phyloP scores from a whole-genome alignment of 371 early-diverging fungal genomes.

The Mucor irregularis region DNA sequence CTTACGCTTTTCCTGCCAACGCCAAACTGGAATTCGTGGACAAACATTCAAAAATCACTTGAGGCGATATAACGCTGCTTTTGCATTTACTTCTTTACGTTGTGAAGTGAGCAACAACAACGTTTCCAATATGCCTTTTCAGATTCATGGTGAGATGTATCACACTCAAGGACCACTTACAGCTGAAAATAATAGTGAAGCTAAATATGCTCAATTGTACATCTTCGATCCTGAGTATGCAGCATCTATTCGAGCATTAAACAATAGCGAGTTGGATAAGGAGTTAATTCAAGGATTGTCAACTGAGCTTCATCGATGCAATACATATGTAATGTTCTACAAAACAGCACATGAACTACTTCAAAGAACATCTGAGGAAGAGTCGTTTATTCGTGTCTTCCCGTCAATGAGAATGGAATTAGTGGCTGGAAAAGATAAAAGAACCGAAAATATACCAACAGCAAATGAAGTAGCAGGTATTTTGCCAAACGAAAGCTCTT shows the following conservation, averaged over 20 bases:
- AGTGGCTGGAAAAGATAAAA: no score
- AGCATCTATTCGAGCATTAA: not conserved
- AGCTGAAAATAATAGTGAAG: not conserved
- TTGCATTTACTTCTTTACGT: slow-evolving; percentile 3
- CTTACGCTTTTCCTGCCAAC: no score
- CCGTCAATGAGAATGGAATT: no score
- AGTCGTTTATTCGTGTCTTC: no score
- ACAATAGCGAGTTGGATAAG: not conserved
- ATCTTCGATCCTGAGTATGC: not conserved
- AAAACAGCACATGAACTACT: not conserved
- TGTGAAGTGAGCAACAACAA: not conserved
- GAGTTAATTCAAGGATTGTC: not conserved
- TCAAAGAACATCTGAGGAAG: no score
- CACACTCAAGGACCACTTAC: not conserved
- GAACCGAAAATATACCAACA: not conserved
- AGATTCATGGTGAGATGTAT: slow-evolving; percentile 5
- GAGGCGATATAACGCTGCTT: not conserved
- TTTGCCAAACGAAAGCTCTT: no score
- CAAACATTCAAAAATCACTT: not conserved
- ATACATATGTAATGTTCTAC: not conserved
- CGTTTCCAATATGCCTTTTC: not conserved
- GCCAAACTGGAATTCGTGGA: not conserved
- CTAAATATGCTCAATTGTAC: not conserved
- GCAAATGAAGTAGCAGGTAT: not conserved
- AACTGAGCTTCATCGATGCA: not conserved